These are phyloP conservation scores for Quercus gilva DNA, from an alignment of 306 rosid genomes.

Conservation along the genomic window DNA sequence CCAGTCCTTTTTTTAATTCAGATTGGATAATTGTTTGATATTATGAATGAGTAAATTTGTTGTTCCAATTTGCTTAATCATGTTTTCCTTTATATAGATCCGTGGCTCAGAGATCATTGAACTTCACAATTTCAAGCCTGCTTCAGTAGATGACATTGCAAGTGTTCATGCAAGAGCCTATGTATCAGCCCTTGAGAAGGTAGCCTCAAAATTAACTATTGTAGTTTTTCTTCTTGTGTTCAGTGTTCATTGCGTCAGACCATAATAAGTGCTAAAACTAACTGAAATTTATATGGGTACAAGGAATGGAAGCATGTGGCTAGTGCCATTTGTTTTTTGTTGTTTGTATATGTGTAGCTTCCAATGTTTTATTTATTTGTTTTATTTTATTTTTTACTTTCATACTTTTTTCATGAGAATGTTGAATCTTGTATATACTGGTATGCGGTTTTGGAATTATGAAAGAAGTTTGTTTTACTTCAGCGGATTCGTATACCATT, in stretches of 20 bases:
- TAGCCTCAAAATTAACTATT: slow-evolving; percentile 19
- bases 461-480: neutral
- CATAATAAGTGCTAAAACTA: neutral
- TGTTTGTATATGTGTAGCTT: neutral
- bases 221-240: slow-evolving; percentile 2
- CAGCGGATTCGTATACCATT: too few relatives aligned
- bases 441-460: neutral
- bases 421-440: neutral
- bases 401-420: neutral
- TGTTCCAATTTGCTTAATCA: neutral
- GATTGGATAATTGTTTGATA: neutral
- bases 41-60: neutral
- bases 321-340: neutral
- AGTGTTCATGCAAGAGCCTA: slow-evolving; percentile 80
- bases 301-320: neutral
- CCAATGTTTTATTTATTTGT: neutral
- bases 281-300: neutral
- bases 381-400: neutral
- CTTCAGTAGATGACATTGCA: slow-evolving; percentile 73
- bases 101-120: slow-evolving; percentile 68
- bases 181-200: slow-evolving; percentile 86
- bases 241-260: neutral
- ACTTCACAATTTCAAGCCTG: slow-evolving; percentile 67
- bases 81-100: slow-evolving; percentile 47
- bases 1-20: neutral